Conservation (phyloP, 345 rosid species). For the Eucalyptus regnans region DNA sequence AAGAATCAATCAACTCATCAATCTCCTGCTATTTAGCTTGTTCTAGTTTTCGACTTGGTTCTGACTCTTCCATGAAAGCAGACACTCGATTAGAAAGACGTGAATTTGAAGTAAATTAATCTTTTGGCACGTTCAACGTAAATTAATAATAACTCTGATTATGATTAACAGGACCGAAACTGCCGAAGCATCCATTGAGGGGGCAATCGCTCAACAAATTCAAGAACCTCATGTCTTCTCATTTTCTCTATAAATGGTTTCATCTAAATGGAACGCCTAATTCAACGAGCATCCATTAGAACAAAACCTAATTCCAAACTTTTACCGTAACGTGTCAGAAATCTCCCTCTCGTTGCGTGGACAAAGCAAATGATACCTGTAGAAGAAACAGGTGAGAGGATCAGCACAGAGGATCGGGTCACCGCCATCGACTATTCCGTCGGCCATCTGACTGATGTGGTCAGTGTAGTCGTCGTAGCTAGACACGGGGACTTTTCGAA, state of each 20-base stretch:
- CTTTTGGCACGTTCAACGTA: background rate
- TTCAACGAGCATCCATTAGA: background rate
- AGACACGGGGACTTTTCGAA: conserved; percentile 23
- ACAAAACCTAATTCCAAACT: background rate
- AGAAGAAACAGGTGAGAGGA: conserved; percentile 32
- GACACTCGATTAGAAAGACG: background rate
- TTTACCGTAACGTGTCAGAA: background rate
- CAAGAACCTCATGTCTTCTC: background rate
- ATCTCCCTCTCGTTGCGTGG: background rate
- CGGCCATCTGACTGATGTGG: conserved; percentile 22
- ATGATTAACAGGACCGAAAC: background rate
- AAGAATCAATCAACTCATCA: background rate
- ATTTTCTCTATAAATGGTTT: background rate
- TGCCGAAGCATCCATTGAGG: background rate
- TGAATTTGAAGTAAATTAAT: background rate
- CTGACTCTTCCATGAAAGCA: background rate
- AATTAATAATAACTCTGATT: background rate
- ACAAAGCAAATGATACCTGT: conserved; percentile 8
- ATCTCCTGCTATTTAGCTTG: background rate
- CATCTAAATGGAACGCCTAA: background rate
- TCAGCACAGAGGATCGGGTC: conserved; percentile 23
- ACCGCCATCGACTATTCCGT: background rate
- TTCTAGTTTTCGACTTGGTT: background rate
- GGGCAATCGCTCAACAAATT: background rate
- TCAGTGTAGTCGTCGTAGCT: conserved; percentile 30